Percentiles rank a stretch among this genome's conserved stretches.
phyloP scores from a whole-genome alignment of 2,329 filamentous ascomycete genomes.

The Fusarium solani-melongenae region DNA sequence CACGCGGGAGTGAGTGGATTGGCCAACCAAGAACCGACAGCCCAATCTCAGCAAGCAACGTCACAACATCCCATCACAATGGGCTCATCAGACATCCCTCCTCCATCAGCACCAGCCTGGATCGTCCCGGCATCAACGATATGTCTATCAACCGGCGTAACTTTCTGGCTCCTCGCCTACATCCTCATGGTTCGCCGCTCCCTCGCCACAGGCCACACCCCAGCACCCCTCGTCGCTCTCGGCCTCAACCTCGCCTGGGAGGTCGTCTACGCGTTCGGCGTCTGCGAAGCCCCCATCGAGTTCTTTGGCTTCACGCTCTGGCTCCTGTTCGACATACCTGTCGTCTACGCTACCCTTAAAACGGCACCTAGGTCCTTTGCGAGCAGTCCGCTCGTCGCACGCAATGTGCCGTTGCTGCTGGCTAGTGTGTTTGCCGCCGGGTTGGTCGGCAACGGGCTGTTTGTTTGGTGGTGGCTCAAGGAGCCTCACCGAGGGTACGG shows the following conservation, averaged over 20 bases:
- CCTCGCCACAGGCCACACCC: conserved; percentile 58
- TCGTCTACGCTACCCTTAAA: conserved; percentile 59
- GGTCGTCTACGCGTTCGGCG: conserved; percentile 59
- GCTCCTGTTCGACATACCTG: conserved; percentile 60
- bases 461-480: conserved; percentile 61
- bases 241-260: conserved; percentile 65
- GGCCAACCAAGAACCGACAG: neutral
- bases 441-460: conserved; percentile 52
- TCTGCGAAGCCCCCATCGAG: conserved; percentile 58
- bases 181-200: conserved; percentile 59
- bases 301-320: conserved; percentile 57
- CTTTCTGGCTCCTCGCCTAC: conserved; percentile 57
- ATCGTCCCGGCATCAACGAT: conserved; percentile 50
- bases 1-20: neutral
- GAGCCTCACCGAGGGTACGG: conserved; percentile 54
- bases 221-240: conserved; percentile 61
- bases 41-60: neutral
- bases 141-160: conserved; percentile 51
- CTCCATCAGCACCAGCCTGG: conserved; percentile 50
- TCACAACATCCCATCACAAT: conserved; percentile 39
- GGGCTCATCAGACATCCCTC: conserved; percentile 54
- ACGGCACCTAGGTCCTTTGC: conserved; percentile 58
- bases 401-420: conserved; percentile 53
- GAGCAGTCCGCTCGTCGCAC: conserved; percentile 53
- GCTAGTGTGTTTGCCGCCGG: conserved; percentile 50